A percentile compares a stretch with the other conserved stretches of the same genome.
Evolutionary conservation across 129 eudicot species (phyloP).

Genomic region (carrot (Daucus carota)): DNA sequence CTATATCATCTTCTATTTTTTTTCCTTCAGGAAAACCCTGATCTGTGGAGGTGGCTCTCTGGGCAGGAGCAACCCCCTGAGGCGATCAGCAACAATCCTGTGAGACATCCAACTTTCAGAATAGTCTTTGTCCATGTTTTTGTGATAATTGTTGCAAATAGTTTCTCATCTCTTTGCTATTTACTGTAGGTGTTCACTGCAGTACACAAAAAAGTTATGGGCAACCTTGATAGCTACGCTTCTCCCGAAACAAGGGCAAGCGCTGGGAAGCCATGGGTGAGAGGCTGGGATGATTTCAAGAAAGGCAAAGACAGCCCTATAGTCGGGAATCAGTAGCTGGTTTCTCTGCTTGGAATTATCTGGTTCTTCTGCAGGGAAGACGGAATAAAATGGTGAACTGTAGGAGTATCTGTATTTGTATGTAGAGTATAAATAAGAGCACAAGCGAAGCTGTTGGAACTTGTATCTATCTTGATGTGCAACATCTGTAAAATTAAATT

Average conservation of each 20-base stretch:
- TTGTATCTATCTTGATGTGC: too few species aligned
- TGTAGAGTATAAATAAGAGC: not conserved
- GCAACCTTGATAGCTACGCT: constrained; percentile 60
- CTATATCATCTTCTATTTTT: not conserved
- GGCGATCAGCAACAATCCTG: constrained; percentile 55
- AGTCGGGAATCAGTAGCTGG: constrained; percentile 80
- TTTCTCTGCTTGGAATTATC: constrained; percentile 4
- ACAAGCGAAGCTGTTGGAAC: not conserved
- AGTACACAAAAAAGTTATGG: constrained; percentile 59
- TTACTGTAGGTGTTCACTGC: constrained; percentile 55
- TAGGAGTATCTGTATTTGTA: too few species aligned
- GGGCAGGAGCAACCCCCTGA: constrained; percentile 90
- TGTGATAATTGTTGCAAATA: not conserved
- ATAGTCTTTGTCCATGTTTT: not conserved
- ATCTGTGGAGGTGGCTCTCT: constrained; percentile 92
- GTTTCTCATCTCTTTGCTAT: not conserved
- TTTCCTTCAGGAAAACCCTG: constrained; percentile 82
- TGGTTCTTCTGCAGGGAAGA: not conserved
- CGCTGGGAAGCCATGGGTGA: constrained; percentile 88
- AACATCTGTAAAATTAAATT: too few species aligned
- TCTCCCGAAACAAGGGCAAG: constrained; percentile 81
- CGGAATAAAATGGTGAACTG: not conserved
- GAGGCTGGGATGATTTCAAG: constrained; percentile 99
- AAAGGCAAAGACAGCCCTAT: constrained; percentile 77
- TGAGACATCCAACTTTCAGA: constrained; percentile 20